Conservation (phyloP, 208 protist species). For the Leishmania braziliensis region DNA sequence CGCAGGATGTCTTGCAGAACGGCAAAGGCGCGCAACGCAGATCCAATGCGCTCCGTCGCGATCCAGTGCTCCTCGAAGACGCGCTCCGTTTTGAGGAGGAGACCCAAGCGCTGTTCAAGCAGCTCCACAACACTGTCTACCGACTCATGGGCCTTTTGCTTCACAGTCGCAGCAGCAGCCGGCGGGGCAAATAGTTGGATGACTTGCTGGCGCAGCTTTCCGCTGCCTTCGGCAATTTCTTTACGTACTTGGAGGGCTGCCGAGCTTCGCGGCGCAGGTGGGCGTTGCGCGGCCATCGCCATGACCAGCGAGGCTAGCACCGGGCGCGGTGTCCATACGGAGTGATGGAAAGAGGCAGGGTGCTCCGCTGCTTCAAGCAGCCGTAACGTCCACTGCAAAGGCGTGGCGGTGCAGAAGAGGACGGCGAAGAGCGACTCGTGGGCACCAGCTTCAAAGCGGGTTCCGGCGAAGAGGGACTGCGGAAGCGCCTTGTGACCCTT, state of each 20-base stretch:
- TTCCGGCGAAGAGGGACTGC: conserved; percentile 28
- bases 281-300: conserved; percentile 18
- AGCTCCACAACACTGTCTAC: conserved; percentile 43
- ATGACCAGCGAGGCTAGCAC: conserved; percentile 15
- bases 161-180: conserved; percentile 23
- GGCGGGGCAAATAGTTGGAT: conserved; percentile 31
- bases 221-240: conserved; percentile 31
- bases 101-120: conserved; percentile 52
- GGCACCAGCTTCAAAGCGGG: conserved; percentile 13
- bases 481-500: neutral
- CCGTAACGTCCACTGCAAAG: conserved; percentile 59
- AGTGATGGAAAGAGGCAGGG: conserved; percentile 23
- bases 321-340: conserved; percentile 42
- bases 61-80: conserved; percentile 73
- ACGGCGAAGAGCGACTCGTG: conserved; percentile 40
- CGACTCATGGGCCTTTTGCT: conserved; percentile 42
- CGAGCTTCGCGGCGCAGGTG: conserved; percentile 21
- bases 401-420: conserved; percentile 55
- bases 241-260: conserved; percentile 22
- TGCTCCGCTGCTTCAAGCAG: conserved; percentile 30
- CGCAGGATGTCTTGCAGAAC: conserved; percentile 64
- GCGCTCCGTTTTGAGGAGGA: conserved; percentile 59
- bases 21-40: conserved; percentile 55
- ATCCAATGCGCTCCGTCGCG: conserved; percentile 60
- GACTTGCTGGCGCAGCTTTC: conserved; percentile 31